Evolutionary conservation across 768 basidiomycete genomes (phyloP).

Genomic region (Cyclocybe cylindracea): DNA sequence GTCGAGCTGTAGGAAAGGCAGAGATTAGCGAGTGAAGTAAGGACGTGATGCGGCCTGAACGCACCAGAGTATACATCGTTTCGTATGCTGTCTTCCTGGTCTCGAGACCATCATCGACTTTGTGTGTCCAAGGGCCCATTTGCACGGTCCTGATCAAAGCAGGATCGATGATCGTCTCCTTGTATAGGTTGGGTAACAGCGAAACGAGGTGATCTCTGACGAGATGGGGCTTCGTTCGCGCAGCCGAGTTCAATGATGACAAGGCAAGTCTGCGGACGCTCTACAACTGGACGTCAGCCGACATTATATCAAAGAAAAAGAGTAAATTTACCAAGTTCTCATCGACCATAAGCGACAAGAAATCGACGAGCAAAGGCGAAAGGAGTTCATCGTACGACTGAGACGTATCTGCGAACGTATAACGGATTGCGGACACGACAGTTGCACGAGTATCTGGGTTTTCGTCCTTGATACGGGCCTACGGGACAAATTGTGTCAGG

Average conservation of each 20-base stretch:
- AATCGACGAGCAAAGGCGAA: slow-evolving; percentile 85
- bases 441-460: slow-evolving; percentile 80
- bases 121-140: slow-evolving; percentile 98
- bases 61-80: slow-evolving; percentile 91
- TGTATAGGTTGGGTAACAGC: slow-evolving; percentile 82
- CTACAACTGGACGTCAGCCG: slow-evolving; percentile 37
- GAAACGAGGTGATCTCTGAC: slow-evolving; percentile 79
- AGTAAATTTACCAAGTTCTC: slow-evolving; percentile 67
- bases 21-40: neutral
- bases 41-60: slow-evolving; percentile 21
- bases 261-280: slow-evolving; percentile 88
- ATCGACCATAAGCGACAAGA: slow-evolving; percentile 90
- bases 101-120: slow-evolving; percentile 95
- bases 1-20: slow-evolving; percentile 60
- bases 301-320: neutral
- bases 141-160: slow-evolving; percentile 87
- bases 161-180: slow-evolving; percentile 79
- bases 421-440: slow-evolving; percentile 90
- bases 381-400: slow-evolving; percentile 89
- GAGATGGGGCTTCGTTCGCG: slow-evolving; percentile 91
- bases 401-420: slow-evolving; percentile 88
- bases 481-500: slow-evolving; percentile 1
- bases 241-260: slow-evolving; percentile 91
- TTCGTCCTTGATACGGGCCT: slow-evolving; percentile 69
- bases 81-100: slow-evolving; percentile 97